phyloP scores from a whole-genome alignment of 371 early-diverging fungal species.

The Apophysomyces variabilis region DNA sequence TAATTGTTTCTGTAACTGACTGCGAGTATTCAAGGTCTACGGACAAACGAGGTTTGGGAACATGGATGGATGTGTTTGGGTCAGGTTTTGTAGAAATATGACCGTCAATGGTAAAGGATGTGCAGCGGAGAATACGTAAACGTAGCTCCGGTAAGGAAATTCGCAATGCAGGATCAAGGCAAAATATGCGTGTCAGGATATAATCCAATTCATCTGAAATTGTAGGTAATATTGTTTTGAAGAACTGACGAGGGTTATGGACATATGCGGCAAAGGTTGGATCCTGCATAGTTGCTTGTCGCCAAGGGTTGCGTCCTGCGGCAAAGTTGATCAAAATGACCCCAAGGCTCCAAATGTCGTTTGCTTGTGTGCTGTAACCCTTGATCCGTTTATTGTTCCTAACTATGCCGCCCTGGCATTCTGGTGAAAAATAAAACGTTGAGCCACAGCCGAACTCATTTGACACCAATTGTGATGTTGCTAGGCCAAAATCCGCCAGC shows the following conservation, averaged over 20 bases:
- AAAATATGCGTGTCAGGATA: slow-evolving; percentile 74
- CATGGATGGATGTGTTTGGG: background rate
- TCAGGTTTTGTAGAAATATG: background rate
- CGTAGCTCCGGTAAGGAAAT: slow-evolving; percentile 71
- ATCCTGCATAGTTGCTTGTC: slow-evolving; percentile 71
- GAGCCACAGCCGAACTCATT: slow-evolving; percentile 82
- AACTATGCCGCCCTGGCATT: slow-evolving; percentile 71
- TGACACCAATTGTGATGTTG: slow-evolving; percentile 68
- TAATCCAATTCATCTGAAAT: slow-evolving; percentile 75
- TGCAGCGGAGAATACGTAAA: slow-evolving; percentile 58
- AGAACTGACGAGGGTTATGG: slow-evolving; percentile 60
- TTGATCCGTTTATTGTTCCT: slow-evolving; percentile 42
- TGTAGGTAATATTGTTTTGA: slow-evolving; percentile 62
- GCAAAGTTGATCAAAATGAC: slow-evolving; percentile 81
- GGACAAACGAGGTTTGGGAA: background rate
- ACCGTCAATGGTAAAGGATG: slow-evolving; percentile 46
- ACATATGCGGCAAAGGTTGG: slow-evolving; percentile 73
- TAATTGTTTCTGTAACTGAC: slow-evolving; percentile 20
- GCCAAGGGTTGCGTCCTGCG: slow-evolving; percentile 84
- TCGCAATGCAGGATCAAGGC: slow-evolving; percentile 71
- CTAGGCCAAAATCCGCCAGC: slow-evolving; percentile 82
- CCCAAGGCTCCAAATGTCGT: slow-evolving; percentile 86
- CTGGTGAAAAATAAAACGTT: slow-evolving; percentile 94
- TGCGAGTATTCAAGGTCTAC: slow-evolving; percentile 9
- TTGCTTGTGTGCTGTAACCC: slow-evolving; percentile 73